phyloP scores from a whole-genome alignment of 805 yeast genomes.

The Nakazawaea siamensis region DNA sequence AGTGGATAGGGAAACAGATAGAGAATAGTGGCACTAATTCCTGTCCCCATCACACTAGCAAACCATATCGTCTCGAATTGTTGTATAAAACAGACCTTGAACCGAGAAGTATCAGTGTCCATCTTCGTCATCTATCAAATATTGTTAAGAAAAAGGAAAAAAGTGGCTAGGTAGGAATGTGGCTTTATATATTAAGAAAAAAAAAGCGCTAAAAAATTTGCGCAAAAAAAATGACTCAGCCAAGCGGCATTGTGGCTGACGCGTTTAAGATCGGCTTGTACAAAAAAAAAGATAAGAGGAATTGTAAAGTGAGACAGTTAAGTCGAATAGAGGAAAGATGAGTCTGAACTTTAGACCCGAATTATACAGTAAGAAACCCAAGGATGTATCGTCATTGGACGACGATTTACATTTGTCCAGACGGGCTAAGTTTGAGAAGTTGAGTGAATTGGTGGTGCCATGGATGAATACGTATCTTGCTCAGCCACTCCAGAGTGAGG shows the following conservation, averaged over 20 bases:
- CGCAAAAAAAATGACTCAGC: no score
- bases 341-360: slow-evolving; percentile 13
- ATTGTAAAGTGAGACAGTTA: no score
- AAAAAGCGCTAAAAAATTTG: no score
- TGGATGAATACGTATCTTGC: slow-evolving; percentile 44
- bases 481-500: slow-evolving; percentile 19
- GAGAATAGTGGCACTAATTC: slow-evolving; percentile 57
- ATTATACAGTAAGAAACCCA: slow-evolving; percentile 4
- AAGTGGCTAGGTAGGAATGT: neutral
- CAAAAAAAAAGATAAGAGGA: no score
- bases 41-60: slow-evolving; percentile 79
- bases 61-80: slow-evolving; percentile 49
- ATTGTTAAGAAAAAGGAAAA: neutral
- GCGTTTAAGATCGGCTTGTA: no score
- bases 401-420: slow-evolving; percentile 50
- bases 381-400: slow-evolving; percentile 52
- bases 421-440: slow-evolving; percentile 37
- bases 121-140: neutral
- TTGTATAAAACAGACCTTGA: slow-evolving; percentile 9
- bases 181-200: no score
- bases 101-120: no score
- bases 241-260: no score
- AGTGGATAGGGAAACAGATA: slow-evolving; percentile 44
- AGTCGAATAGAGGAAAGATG: no score
- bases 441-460: slow-evolving; percentile 26